These are phyloP conservation scores for Pestalotiopsis sp. DNA, from an alignment of 2,329 filamentous ascomycete species.

Conservation along the genomic window DNA sequence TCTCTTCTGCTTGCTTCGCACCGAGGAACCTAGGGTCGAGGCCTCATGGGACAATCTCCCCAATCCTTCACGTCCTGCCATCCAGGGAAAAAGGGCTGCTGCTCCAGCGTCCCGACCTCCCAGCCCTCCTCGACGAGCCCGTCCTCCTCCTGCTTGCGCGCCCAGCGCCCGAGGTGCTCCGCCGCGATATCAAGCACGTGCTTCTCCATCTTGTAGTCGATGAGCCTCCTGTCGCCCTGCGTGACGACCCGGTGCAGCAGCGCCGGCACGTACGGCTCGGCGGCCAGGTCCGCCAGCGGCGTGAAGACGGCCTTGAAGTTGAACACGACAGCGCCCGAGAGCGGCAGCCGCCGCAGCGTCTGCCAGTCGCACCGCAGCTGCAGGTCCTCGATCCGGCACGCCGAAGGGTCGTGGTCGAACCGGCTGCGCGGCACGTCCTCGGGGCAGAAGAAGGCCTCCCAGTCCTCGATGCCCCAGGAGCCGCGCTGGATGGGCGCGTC, in stretches of 20 bases:
- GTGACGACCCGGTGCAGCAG: conserved; percentile 12
- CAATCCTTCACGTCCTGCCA: conserved; percentile 14
- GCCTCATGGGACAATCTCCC: conserved; percentile 11
- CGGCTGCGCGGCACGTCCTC: conserved; percentile 49
- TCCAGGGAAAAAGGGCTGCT: conserved; percentile 16
- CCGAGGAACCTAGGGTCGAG: neutral
- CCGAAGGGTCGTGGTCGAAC: conserved; percentile 23
- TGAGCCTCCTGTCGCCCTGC: conserved; percentile 3
- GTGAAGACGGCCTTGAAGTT: conserved; percentile 91
- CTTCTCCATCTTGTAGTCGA: conserved; percentile 17
- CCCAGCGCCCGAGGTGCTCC: conserved; percentile 11
- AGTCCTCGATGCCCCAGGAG: conserved; percentile 79
- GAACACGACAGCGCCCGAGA: conserved; percentile 77
- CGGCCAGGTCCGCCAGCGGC: conserved; percentile 66
- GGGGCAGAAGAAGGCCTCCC: conserved; percentile 58
- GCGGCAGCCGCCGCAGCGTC: conserved; percentile 75
- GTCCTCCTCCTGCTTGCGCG: conserved; percentile 13
- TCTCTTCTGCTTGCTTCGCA: no score
- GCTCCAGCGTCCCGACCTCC: conserved; percentile 15
- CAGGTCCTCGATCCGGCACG: conserved; percentile 59
- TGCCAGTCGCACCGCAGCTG: conserved; percentile 86
- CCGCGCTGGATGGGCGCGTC: conserved; percentile 80
- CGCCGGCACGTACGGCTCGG: conserved; percentile 72
- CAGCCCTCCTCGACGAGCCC: conserved; percentile 12
- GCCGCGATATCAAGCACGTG: conserved; percentile 12